Evolutionary conservation across 169 alveolate species (phyloP).

Genomic region (Cryptosporidium bovis): DNA sequence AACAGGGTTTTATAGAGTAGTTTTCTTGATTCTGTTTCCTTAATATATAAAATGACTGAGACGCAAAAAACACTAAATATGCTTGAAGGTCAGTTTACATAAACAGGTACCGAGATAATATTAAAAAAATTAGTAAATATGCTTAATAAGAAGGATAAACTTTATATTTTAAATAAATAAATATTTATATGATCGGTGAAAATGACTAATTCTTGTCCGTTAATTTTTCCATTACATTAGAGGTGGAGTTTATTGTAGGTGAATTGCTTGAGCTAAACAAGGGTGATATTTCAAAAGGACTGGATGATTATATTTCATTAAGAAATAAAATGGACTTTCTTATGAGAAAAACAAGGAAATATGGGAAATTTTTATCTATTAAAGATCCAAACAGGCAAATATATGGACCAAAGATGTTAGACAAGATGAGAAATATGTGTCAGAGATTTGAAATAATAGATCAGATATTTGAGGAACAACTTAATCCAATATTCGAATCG

Average conservation of each 20-base stretch:
- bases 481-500: constrained; percentile 23
- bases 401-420: constrained; percentile 72
- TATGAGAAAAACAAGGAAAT: constrained; percentile 25
- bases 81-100: constrained; percentile 39
- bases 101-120: not conserved
- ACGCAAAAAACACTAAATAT: constrained; percentile 47
- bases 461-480: constrained; percentile 48
- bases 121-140: too few relatives aligned
- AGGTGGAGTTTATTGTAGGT: constrained; percentile 27
- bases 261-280: constrained; percentile 16
- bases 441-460: constrained; percentile 40
- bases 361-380: constrained; percentile 28
- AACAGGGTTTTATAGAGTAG: too few relatives aligned
- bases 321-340: constrained; percentile 43
- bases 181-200: too few relatives aligned
- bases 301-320: constrained; percentile 25
- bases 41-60: constrained; percentile 25
- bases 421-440: constrained; percentile 55
- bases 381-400: constrained; percentile 51
- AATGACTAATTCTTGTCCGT: not conserved
- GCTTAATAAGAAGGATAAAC: too few relatives aligned
- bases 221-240: constrained; percentile 1
- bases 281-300: constrained; percentile 20
- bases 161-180: not conserved
- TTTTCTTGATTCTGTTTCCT: too few relatives aligned